Evolutionary conservation across 2,329 filamentous ascomycete genomes (phyloP), one percentile per base, ranked within the genome.

Genomic region (Tympanopsis confertula): DNA sequence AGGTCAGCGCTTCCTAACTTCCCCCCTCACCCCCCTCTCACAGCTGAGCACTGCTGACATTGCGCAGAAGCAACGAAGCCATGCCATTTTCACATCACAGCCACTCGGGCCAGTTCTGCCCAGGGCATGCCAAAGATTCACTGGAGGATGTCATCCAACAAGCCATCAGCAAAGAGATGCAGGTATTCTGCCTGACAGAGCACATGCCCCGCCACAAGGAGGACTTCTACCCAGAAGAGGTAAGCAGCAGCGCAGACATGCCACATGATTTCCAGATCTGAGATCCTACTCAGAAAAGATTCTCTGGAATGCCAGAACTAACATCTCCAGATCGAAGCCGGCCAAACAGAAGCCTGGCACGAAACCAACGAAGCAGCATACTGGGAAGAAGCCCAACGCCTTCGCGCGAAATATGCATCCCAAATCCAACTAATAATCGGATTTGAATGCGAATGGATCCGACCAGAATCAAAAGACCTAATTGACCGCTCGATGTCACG

Each of bases 71-170:
- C n/a, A n/a, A n/a, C n/a, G n/a, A n/a, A n/a, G n/a, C n/a, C 38
- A 96, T 96, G 91, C 88, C 89, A 2, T 94, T 94, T 64, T 93
- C 91, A 4, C 93, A 96, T 68, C 91, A 98, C 61, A 94, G 86
- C 53, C 91, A 98, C 63, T 96, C 91, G 26, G 91, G 91, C 45
- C 86, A 98, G 57, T 98, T 98, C 66, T 98, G 91, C 65, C 80
- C 80, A 7, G 77, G 82, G 48, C 91, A 98, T 65, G 91, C 91
- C 37, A 78, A 82, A 54, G 78, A 94, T 55, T 71, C 77, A 15
- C 73, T 98, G 7, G 89, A 96, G 57, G 79, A 86, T 46, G 75
- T 96, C 36, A 67, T 96, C 48, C 73, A 79, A 52, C 73, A 78
- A 12, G 89, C 89, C 45, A 86, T 96, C 47, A 60, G 69, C 35